These are phyloP conservation scores for Iberis amara DNA, from an alignment of 441 rosid species.

Conservation along the genomic window DNA sequence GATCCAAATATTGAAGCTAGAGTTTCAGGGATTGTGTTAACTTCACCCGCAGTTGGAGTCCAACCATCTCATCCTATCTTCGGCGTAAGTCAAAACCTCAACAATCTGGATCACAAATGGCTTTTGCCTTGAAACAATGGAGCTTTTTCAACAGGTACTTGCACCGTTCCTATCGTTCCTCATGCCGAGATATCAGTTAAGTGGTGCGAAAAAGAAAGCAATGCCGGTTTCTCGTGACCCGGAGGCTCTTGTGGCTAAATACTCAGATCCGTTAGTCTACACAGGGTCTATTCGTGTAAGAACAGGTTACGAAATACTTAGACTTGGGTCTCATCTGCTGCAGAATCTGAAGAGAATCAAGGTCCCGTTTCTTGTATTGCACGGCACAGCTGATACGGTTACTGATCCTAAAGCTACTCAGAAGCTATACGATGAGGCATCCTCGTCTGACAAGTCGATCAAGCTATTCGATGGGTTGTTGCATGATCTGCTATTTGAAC, in stretches of 20 bases:
- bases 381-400: constrained; percentile 64
- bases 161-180: constrained; percentile 62
- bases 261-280: constrained; percentile 78
- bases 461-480: constrained; percentile 53
- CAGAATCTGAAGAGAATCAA: constrained; percentile 43
- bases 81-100: constrained; percentile 34
- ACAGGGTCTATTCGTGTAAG: constrained; percentile 56
- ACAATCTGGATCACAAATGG: constrained; percentile 5
- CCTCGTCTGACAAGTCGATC: constrained; percentile 66
- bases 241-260: constrained; percentile 62
- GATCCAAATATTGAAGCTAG: constrained; percentile 56
- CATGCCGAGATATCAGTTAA: constrained; percentile 53
- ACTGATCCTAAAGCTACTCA: constrained; percentile 68
- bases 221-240: constrained; percentile 67
- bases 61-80: constrained; percentile 75
- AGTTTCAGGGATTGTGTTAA: constrained; percentile 57
- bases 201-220: constrained; percentile 56
- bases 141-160: constrained; percentile 38
- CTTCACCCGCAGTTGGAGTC: constrained; percentile 86
- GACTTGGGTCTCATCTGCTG: constrained; percentile 49
- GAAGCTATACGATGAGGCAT: constrained; percentile 56
- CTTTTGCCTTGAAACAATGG: neutral
- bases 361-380: constrained; percentile 64
- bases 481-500: constrained; percentile 77
- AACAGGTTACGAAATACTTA: constrained; percentile 79